Evolutionary conservation across 2,329 filamentous ascomycete species (phyloP).

Genomic region (Apiospora pterosperma): DNA sequence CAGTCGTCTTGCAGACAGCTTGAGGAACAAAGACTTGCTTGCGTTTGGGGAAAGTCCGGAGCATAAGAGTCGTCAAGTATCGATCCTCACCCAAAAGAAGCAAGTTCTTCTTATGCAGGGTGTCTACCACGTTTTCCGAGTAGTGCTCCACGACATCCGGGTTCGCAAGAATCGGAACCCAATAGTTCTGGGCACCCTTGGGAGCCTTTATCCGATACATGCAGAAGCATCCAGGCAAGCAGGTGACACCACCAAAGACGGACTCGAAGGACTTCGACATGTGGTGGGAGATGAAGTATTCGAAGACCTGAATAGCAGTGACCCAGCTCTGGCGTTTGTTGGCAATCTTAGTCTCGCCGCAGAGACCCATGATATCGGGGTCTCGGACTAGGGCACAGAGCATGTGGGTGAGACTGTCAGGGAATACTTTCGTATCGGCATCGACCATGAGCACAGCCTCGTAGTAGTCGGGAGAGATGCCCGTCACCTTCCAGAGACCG

Average conservation of each 20-base stretch:
- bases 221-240: conserved; percentile 97
- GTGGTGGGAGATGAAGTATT: conserved; percentile 99
- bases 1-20: conserved; percentile 97
- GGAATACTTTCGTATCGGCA: conserved; percentile 98
- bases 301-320: conserved; percentile 97
- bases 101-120: conserved; percentile 94
- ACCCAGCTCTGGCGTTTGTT: conserved; percentile 97
- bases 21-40: conserved; percentile 99
- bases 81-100: conserved; percentile 94
- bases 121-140: conserved; percentile 98
- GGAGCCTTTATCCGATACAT: conserved; percentile 99
- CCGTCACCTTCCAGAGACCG: conserved; percentile 96
- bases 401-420: conserved; percentile 98
- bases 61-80: conserved; percentile 94
- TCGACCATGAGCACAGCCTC: conserved; percentile 99
- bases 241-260: conserved; percentile 97
- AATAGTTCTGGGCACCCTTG: conserved; percentile 98
- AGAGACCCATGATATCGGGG: conserved; percentile 98
- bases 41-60: conserved; percentile 97
- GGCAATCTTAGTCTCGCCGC: conserved; percentile 98
- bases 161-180: conserved; percentile 97
- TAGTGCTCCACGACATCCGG: conserved; percentile 99
- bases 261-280: conserved; percentile 96
- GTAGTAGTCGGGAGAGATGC: conserved; percentile 97
- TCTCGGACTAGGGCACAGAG: conserved; percentile 98